phyloP scores from a whole-genome alignment of 225 moss, liverwort and hornwort genomes.

The Asterella californica region DNA sequence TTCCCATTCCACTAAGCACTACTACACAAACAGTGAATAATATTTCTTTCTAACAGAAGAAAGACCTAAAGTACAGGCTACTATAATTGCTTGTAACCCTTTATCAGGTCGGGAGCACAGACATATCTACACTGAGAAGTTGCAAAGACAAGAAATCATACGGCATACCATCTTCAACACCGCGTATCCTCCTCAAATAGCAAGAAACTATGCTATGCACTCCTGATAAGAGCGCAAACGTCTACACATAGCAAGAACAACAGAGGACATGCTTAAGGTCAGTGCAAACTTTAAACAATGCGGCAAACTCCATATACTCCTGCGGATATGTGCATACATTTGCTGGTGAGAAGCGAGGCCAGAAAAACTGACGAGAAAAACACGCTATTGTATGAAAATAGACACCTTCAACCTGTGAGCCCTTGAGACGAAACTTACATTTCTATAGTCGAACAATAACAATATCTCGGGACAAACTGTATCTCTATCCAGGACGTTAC shows the following conservation, averaged over 20 bases:
- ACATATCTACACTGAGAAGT: not conserved
- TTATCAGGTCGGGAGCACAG: too few species aligned
- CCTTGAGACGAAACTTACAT: too few species aligned
- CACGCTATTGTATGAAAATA: too few species aligned
- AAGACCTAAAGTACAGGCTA: too few species aligned
- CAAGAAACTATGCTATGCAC: conserved; percentile 89
- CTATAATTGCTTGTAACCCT: too few species aligned
- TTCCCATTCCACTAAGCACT: too few species aligned
- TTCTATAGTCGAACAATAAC: too few species aligned
- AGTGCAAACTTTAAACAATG: not conserved
- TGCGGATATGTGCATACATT: not conserved
- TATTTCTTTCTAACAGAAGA: too few species aligned
- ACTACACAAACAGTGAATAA: too few species aligned
- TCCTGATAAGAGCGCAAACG: conserved; percentile 88
- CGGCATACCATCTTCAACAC: conserved; percentile 84
- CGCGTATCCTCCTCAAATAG: conserved; percentile 71
- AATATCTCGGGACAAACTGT: too few species aligned
- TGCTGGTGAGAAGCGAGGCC: not conserved
- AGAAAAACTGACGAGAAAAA: not conserved
- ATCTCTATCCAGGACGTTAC: too few species aligned
- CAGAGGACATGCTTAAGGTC: not conserved
- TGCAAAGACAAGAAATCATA: not conserved
- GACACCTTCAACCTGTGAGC: too few species aligned
- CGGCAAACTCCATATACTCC: not conserved
- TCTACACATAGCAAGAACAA: conserved; percentile 43